These are phyloP conservation scores for Ceratobasidium sp. DNA, from an alignment of 1,284 basidiomycete genomes.

Conservation along the genomic window DNA sequence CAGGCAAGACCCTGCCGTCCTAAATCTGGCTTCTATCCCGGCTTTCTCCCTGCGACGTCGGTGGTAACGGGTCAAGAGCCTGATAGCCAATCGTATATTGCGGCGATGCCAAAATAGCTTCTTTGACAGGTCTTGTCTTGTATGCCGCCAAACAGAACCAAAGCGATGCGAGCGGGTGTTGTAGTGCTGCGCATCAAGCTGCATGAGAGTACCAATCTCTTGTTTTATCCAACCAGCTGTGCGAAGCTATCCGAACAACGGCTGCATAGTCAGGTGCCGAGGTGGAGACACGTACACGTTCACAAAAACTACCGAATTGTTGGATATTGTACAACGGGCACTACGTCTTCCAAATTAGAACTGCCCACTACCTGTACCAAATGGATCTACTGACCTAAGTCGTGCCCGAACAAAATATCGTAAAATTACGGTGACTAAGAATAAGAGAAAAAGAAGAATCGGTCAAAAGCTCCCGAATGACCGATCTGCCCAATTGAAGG, in stretches of 20 bases:
- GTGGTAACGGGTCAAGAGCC: no score
- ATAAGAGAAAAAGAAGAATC: neutral
- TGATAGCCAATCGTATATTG: no score
- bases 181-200: no score
- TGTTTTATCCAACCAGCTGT: neutral
- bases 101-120: no score
- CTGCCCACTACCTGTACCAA: neutral
- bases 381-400: neutral
- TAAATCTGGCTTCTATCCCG: conserved; percentile 4
- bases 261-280: neutral
- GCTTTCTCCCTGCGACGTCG: neutral
- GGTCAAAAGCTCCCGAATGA: neutral
- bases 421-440: neutral
- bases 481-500: neutral
- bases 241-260: neutral
- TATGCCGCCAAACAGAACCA: no score
- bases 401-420: neutral
- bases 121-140: no score
- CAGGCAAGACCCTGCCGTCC: neutral
- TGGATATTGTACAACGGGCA: neutral
- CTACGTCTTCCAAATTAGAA: neutral
- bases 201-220: no score
- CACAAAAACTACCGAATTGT: no score
- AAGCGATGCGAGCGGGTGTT: no score
- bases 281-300: no score